Base-by-base conservation (phyloP, 208 protist genomes). In the Trypanosoma caninum region DNA sequence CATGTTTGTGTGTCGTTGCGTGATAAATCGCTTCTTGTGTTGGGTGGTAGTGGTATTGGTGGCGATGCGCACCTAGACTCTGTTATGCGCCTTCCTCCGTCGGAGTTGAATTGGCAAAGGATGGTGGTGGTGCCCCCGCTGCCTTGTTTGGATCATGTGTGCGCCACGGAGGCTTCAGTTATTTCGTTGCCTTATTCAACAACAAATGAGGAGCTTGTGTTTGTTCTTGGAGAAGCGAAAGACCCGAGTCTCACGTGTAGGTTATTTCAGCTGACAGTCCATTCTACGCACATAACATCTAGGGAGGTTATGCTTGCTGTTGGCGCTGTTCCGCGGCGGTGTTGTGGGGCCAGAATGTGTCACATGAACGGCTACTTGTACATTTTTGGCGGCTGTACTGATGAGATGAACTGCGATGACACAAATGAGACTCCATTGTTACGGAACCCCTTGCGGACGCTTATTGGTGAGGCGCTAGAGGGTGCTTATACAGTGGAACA, bases 21-120 rank as follows among this genome's bases (percentile, higher is more conserved):
- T 2, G 79, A 92, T 34, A 70, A 67, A 53, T 85, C 74, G 6
- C 69, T 92, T 25, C 73, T 89, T 30, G 52, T 92, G 8, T 63
- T 92, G 18, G 81, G 85, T 23, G 81, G 81, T 14, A 53, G 76
- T 40, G 58, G 64, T 52, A 57, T 72, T 9, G 16, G 61, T 62
- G 37, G 70, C 66, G 35, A 9, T 31, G 22, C 23, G n/a, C 2
- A 56, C 2, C 3, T 7, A 37, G 16, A 31, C 20, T 18, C 11
- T 58, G 20, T 69, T 47, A 33, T 69, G 35, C 47, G 42, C 0
- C 37, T 69, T 13, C 7, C 37, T 11, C 1, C 9, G 2, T 18
- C 22, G 13, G 45, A 41, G 5, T 30, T 34, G 18, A 22, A 47
- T 16, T 69, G 64, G 64, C 0, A 51, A 5, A 14, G 42, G 16